Evolutionary conservation across 768 basidiomycete genomes (phyloP).

Genomic region (Psilocybe tampanensis): DNA sequence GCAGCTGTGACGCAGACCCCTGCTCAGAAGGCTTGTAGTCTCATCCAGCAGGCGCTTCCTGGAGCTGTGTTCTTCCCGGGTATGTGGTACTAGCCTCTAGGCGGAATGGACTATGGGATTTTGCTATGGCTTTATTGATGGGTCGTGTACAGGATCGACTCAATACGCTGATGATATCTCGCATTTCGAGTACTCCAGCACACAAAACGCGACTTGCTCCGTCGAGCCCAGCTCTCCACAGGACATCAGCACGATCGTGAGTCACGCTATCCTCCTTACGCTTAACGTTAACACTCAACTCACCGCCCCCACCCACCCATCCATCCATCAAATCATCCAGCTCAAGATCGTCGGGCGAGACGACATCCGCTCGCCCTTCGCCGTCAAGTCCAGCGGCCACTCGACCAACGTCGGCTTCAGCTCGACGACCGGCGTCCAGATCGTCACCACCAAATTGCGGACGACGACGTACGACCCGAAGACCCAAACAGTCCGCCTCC

Average conservation of each 20-base stretch:
- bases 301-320: too few species aligned
- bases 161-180: constrained; percentile 43
- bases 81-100: too few species aligned
- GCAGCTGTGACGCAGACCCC: not conserved
- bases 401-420: constrained; percentile 56
- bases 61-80: constrained; percentile 13
- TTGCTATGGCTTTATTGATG: too few species aligned
- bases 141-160: constrained; percentile 17
- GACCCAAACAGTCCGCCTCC: constrained; percentile 40
- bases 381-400: constrained; percentile 59
- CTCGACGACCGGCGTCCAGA: constrained; percentile 60
- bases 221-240: constrained; percentile 10
- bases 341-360: constrained; percentile 12
- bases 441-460: constrained; percentile 51
- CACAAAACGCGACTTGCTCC: constrained; percentile 11
- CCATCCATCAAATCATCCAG: too few species aligned
- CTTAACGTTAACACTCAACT: too few species aligned
- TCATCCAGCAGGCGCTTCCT: not conserved
- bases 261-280: too few species aligned
- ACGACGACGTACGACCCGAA: constrained; percentile 41
- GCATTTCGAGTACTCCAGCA: constrained; percentile 45
- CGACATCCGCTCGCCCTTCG: constrained; percentile 13
- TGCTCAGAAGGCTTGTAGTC: not conserved
- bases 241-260: constrained; percentile 13
- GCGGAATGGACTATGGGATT: too few species aligned